Percentiles rank a stretch among this genome's conserved stretches.
These are phyloP conservation scores for Amanita inopinata DNA, from an alignment of 768 basidiomycete species.

Conservation along the genomic window DNA sequence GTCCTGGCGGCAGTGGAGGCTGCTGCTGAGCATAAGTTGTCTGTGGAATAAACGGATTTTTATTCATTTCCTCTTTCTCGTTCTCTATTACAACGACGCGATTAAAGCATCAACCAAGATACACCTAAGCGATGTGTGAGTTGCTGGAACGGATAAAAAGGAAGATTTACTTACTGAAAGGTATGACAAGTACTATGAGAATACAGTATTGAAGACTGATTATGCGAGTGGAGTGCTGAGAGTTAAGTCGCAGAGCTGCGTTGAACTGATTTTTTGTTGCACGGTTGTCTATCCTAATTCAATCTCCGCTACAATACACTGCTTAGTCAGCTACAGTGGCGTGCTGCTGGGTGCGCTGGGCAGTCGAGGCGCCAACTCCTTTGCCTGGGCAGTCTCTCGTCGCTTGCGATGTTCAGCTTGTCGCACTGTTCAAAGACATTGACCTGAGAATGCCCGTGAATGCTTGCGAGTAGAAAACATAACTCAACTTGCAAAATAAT, in stretches of 20 bases:
- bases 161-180: constrained; percentile 10
- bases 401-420: constrained; percentile 64
- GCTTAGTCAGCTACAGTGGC: constrained; percentile 9
- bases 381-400: constrained; percentile 55
- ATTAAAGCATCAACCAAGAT: background rate
- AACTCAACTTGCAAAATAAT: constrained; percentile 55
- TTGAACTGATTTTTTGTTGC: constrained; percentile 4
- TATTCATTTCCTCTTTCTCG: constrained; percentile 52
- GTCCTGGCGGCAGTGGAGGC: constrained; percentile 74
- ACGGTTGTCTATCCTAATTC: constrained; percentile 12
- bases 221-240: no score
- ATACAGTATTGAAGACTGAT: constrained; percentile 2
- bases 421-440: constrained; percentile 38
- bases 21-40: constrained; percentile 62
- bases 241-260: constrained; percentile 5
- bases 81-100: background rate
- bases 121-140: background rate
- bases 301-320: constrained; percentile 17
- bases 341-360: constrained; percentile 47
- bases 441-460: no score
- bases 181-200: constrained; percentile 5
- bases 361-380: constrained; percentile 60
- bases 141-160: background rate
- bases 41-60: constrained; percentile 72
- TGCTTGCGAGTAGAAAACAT: no score